phyloP scores from a whole-genome alignment of 1,139 yeast species.

The Blastobotrys apis region DNA sequence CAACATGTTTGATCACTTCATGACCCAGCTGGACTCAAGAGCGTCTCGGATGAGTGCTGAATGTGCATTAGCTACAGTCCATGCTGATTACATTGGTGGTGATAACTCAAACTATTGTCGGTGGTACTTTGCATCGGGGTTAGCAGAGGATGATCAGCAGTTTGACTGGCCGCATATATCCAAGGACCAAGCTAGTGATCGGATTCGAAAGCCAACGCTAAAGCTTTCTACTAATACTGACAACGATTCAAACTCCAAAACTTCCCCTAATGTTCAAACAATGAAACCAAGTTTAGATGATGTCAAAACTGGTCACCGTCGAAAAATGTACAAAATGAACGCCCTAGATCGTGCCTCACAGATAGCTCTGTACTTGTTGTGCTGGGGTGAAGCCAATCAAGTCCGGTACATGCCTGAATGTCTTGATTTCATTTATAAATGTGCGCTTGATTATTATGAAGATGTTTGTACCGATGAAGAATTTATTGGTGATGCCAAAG shows the following conservation, averaged over 20 bases:
- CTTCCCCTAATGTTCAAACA: neutral
- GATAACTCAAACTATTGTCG: slow-evolving; percentile 58
- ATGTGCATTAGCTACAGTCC: slow-evolving; percentile 63
- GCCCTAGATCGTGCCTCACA: slow-evolving; percentile 60
- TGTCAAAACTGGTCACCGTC: slow-evolving; percentile 45
- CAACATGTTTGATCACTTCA: slow-evolving; percentile 70
- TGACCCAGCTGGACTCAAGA: slow-evolving; percentile 72
- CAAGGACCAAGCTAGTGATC: neutral
- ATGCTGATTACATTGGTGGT: slow-evolving; percentile 77
- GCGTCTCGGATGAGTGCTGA: slow-evolving; percentile 71
- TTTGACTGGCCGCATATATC: slow-evolving; percentile 23
- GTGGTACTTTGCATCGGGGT: slow-evolving; percentile 68
- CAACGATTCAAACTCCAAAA: neutral
- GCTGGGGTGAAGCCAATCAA: slow-evolving; percentile 92
- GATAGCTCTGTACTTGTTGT: slow-evolving; percentile 60
- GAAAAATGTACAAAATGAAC: slow-evolving; percentile 52
- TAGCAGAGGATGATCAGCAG: slow-evolving; percentile 53
- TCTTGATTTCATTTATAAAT: slow-evolving; percentile 71
- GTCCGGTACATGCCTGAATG: slow-evolving; percentile 83
- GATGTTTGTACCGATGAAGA: slow-evolving; percentile 26
- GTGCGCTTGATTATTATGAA: slow-evolving; percentile 65
- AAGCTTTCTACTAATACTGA: neutral
- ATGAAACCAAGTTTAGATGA: neutral
- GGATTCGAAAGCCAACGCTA: neutral
- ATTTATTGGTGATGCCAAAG: slow-evolving; percentile 10